Evolutionary conservation across 2,329 filamentous ascomycete genomes (phyloP), one percentile per base, ranked within the genome.

Genomic region (Cercospora citrullina): DNA sequence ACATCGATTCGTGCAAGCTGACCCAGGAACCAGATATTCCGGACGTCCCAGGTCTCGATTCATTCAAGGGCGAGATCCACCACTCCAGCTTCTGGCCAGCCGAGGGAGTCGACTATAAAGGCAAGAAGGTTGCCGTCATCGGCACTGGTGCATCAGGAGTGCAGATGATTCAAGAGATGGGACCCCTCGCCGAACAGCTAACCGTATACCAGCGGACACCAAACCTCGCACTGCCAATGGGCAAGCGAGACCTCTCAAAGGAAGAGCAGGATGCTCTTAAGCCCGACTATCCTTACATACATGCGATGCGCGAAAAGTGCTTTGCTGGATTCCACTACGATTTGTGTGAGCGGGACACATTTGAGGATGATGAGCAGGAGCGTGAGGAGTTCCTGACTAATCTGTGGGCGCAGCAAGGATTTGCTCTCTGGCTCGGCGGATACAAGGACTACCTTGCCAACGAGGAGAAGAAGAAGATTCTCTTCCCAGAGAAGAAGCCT

Each of bases 171-270:
- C 89, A 75, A 61, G 87, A 87, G 63, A 86, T 85, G 77, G 86
- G 84, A 1, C 80, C 5, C 77, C 75, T 39, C 65, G 72, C 73
- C 3, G 72, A 68, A 23, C 67, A 84, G 1, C 71, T 91, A 1
- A 83, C 80, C 2, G 86, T 91, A 39, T 90, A 90, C 76, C 88
- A 91, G 72, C 84, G 89, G 3, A 91, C 88, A 0, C 89, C 89
- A 0, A 91, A 91, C 67, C 79, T 89, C 6, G 87, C 87, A 0
- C 72, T 91, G 0, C 88, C 88, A 0, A 89, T 91, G 87, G 81
- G 83, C 2, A 83, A 84, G 66, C 78, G 80, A 2, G 48, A 78
- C 0, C 78, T 89, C 30, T 83, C 81, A 0, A 78, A 75, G 10
- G 80, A 84, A 66, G 84, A 87, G 68, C 85, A 90, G 72, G 78